phyloP scores from a whole-genome alignment of 768 basidiomycete species.

The Krasilnikovozyma curviuscula region DNA sequence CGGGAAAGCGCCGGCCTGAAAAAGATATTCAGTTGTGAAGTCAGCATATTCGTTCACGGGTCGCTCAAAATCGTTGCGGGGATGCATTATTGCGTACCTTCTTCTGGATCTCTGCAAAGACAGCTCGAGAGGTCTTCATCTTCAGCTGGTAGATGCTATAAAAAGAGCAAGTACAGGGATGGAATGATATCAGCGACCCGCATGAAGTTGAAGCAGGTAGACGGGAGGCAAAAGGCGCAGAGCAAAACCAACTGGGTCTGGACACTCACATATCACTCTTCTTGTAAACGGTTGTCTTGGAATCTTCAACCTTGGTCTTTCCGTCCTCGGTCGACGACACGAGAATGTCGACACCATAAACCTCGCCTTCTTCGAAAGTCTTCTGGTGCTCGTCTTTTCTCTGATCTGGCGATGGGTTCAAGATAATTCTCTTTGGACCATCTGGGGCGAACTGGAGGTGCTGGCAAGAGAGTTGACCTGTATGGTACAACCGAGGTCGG shows the following conservation, averaged over 20 bases:
- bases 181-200: too few relatives aligned
- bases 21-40: not conserved
- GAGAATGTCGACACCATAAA: slow-evolving; percentile 12
- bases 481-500: not conserved
- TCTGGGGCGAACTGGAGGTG: slow-evolving; percentile 87
- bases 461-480: slow-evolving; percentile 76
- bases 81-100: slow-evolving; percentile 31
- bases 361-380: slow-evolving; percentile 11
- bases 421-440: slow-evolving; percentile 84
- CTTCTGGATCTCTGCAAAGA: slow-evolving; percentile 93
- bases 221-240: too few relatives aligned
- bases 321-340: slow-evolving; percentile 10
- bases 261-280: slow-evolving; percentile 40
- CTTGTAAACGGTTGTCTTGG: slow-evolving; percentile 83
- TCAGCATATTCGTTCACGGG: not conserved
- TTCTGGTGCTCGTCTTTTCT: slow-evolving; percentile 61
- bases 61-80: not conserved
- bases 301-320: slow-evolving; percentile 73
- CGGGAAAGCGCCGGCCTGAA: slow-evolving; percentile 70
- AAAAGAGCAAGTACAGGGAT: too few relatives aligned
- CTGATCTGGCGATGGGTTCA: slow-evolving; percentile 70
- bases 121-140: slow-evolving; percentile 90
- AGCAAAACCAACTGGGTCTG: too few relatives aligned
- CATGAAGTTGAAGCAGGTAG: too few relatives aligned
- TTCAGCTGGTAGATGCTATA: slow-evolving; percentile 92